Base-by-base conservation (phyloP, 305 asterid genomes). In the Ilex paraguariensis region DNA sequence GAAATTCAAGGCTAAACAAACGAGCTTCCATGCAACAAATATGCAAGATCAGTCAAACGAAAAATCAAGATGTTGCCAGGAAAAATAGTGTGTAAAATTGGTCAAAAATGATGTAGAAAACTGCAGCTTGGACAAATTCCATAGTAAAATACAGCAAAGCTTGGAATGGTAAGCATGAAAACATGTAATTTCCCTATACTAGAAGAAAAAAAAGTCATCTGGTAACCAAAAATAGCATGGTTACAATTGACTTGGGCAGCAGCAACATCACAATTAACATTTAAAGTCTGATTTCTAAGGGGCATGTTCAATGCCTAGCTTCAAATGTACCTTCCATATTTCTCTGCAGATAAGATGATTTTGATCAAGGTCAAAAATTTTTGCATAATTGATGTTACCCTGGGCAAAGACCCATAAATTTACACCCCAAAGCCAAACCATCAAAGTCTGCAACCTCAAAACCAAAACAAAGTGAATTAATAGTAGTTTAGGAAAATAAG, bases 391-490 rank as follows among this genome's bases (percentile, higher is more conserved):
- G 51, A 91, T 79, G 68, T 77, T 88, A 66, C 91, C 66, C 78
- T 82, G 91, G 54, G 89, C 68, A 70, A 94, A 94, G 64, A 91
- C 88, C 97, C 98, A 91, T 67, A 94, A 73, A 70, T 88, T 94
- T 75, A 84, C 70, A 63, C 99, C 99, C 99, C 98, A 91, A 40
- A 94, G 86, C 98, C 99, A 94, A 66, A 94, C 87, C 82, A 80
- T 75, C 95, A 88, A 73, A 49, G 99, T 85, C 99, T 94, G 95
- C 78, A 82, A 64, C 33, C 10, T 30, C 33, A 15, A 57, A 61
- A 74, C 64, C 60, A 63, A 76, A 64, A 62, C 56, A 61, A 61
- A 67, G 15, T 17, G 58, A 58, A 31, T 54, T 54, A 54, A 13
- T 28, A 32, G 60, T 40, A 61, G 51, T 31, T 57, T 42, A 44